These are phyloP conservation scores for Coelastrella sp. DNA, from an alignment of 139 green algal species.

Conservation along the genomic window DNA sequence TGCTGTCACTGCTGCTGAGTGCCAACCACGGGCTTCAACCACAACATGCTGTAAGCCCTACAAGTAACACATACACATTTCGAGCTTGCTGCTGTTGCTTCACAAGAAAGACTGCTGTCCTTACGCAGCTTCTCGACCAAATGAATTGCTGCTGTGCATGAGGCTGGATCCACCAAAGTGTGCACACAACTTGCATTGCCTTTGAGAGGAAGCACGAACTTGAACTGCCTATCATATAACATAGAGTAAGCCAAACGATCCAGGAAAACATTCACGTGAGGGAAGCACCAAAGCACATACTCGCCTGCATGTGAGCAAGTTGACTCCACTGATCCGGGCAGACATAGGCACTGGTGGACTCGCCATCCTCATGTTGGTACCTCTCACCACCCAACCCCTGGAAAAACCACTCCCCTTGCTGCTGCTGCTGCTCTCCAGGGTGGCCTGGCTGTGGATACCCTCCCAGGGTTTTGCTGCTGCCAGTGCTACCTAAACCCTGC, in stretches of 20 bases:
- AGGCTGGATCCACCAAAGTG: too few species aligned
- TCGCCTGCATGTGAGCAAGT: slow-evolving; percentile 12
- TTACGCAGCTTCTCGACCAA: too few species aligned
- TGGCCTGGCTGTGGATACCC: background rate
- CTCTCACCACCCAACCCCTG: slow-evolving; percentile 9
- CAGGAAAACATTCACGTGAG: background rate
- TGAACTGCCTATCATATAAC: background rate
- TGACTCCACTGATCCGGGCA: slow-evolving; percentile 12
- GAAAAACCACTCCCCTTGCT: slow-evolving; percentile 15
- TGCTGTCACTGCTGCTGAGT: slow-evolving; percentile 38
- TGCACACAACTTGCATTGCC: too few species aligned
- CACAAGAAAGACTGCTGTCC: too few species aligned
- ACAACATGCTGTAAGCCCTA: slow-evolving; percentile 5
- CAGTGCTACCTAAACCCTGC: background rate
- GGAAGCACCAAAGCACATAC: background rate
- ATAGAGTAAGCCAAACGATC: too few species aligned
- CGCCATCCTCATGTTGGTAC: slow-evolving; percentile 2
- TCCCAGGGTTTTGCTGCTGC: background rate
- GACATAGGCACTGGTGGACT: background rate
- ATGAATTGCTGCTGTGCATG: too few species aligned
- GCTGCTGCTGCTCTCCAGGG: background rate
- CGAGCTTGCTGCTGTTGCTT: too few species aligned
- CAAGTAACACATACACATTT: too few species aligned
- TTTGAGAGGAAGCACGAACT: background rate
- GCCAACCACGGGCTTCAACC: slow-evolving; percentile 23